Conservation (phyloP, 371 early-diverging fungal genomes). For the Mucor circinelloides region DNA sequence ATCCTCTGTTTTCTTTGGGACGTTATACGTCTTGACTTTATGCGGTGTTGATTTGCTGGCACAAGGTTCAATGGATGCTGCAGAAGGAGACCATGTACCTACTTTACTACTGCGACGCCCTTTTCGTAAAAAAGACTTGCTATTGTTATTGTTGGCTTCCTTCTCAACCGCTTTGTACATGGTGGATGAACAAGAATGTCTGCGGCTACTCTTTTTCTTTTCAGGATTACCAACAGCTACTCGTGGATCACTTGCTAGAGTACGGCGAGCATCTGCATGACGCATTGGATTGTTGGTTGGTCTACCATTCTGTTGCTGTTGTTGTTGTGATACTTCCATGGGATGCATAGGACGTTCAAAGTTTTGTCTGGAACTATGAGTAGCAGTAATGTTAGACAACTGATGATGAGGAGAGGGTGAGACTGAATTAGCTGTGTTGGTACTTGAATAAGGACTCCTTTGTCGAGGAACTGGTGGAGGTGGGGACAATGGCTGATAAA, state of each 20-base stretch:
- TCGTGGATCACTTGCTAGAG: slow-evolving; percentile 10
- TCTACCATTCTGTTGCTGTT: neutral
- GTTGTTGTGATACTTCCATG: neutral
- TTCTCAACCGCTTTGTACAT: neutral
- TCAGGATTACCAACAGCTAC: neutral
- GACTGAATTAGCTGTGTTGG: slow-evolving; percentile 7
- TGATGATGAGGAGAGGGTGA: slow-evolving; percentile 10
- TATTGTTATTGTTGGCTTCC: neutral
- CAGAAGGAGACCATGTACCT: slow-evolving; percentile 3
- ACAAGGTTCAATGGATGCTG: slow-evolving; percentile 10
- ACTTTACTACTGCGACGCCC: slow-evolving; percentile 23
- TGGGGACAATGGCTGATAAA: slow-evolving; percentile 36
- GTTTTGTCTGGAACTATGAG: neutral
- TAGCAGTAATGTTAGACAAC: neutral
- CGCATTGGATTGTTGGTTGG: neutral
- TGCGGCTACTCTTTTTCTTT: slow-evolving; percentile 5
- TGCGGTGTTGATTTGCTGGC: slow-evolving; percentile 32
- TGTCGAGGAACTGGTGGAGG: slow-evolving; percentile 16
- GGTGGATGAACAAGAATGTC: slow-evolving; percentile 34
- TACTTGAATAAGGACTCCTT: neutral
- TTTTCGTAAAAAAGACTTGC: slow-evolving; percentile 6
- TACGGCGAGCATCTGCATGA: slow-evolving; percentile 5
- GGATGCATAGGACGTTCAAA: slow-evolving; percentile 2
- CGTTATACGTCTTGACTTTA: slow-evolving; percentile 44
- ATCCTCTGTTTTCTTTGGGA: slow-evolving; percentile 20